Evolutionary conservation across 805 yeast species (phyloP), one percentile per base, ranked within the genome.

Genomic region (Candida argentea): DNA sequence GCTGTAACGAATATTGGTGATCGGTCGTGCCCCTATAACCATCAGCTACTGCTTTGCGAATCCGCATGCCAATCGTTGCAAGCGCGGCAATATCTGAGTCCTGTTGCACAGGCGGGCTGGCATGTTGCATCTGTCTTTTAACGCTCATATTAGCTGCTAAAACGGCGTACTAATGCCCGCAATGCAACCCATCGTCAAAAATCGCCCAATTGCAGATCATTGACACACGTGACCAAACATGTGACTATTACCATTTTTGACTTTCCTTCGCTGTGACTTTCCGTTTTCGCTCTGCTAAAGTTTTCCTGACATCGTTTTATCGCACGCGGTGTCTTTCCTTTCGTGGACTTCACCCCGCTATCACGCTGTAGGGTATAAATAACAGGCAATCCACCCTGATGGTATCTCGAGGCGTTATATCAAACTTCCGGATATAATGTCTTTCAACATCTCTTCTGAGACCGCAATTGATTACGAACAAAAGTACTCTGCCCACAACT

Each of bases 401-500:
- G 22, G 30, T n/a, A n/a, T n/a, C n/a, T n/a, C n/a, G n/a, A n/a
- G n/a, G n/a, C n/a, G n/a, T n/a, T n/a, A n/a, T n/a, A n/a, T n/a
- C n/a, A n/a, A n/a, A n/a, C n/a, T n/a, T n/a, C n/a, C n/a, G n/a
- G n/a, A 32, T 15, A 56, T n/a, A n/a, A 62, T 30, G 53, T 60
- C n/a, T 43, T 63, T 58, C 41, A 58, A 59, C 42, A 57, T 79
- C 17, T 70, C 89, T 1, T 77, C 94, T 3, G 52, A 56, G 18
- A 65, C 74, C 37, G 81, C 95, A 21, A 61, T 61, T 36, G 62
- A 70, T 29, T 74, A 70, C 59, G 96, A 89, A 57, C 57, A 70
- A 31, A 61, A 79, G 36, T 85, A 81, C 61, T 83, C 95, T 27
- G 97, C 97, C 17, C 96, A 87, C 62, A 89, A 89, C 67, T 89